Percentiles rank a stretch among this genome's conserved stretches.
phyloP scores from a whole-genome alignment of 148 eudicot genomes.

The Fallopia convolvulus region DNA sequence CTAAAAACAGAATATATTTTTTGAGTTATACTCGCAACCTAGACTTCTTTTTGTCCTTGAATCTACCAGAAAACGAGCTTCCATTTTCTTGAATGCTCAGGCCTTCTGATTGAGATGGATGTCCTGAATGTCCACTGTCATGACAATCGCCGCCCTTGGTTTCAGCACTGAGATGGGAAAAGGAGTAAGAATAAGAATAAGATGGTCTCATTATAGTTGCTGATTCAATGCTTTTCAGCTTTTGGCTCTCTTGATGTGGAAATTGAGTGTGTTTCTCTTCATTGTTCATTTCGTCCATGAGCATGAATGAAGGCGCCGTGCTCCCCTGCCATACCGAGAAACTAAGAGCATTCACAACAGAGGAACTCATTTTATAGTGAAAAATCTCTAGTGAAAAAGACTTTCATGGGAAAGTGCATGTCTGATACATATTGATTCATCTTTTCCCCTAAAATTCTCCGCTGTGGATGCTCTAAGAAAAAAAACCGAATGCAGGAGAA shows the following conservation, averaged over 20 bases:
- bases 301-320: constrained; percentile 20
- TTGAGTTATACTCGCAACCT: constrained; percentile 11
- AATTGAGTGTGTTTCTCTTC: constrained; percentile 13
- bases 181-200: constrained; percentile 27
- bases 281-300: constrained; percentile 3
- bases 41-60: constrained; percentile 29
- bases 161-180: constrained; percentile 33
- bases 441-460: too few species aligned
- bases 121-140: constrained; percentile 20
- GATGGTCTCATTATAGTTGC: constrained; percentile 19
- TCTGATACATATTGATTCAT: too few species aligned
- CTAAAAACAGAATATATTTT: neutral
- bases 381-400: too few species aligned
- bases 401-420: too few species aligned
- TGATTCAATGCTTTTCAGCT: constrained; percentile 17
- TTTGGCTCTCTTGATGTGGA: constrained; percentile 4
- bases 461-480: too few species aligned
- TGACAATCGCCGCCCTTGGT: constrained; percentile 29
- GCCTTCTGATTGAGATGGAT: neutral
- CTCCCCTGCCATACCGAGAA: constrained; percentile 23
- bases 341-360: neutral
- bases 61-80: constrained; percentile 5
- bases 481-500: neutral
- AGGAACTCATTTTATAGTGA: neutral
- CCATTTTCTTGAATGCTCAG: constrained; percentile 7